Base-by-base conservation (phyloP, 2,329 filamentous ascomycete species). In the Beauveria rudraprayagi region DNA sequence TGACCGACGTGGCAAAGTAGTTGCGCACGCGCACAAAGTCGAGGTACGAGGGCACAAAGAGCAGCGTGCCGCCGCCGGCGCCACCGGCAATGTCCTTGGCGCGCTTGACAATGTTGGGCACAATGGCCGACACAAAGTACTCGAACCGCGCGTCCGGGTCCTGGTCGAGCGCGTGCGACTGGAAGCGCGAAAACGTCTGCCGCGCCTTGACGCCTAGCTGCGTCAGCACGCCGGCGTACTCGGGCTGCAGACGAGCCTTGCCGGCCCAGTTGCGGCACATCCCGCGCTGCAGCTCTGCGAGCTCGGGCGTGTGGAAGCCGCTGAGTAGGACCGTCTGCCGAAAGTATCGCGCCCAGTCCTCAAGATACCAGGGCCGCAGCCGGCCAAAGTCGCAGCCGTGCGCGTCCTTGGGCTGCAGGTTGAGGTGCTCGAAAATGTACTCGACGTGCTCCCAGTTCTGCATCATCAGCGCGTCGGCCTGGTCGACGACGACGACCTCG, bases 361-460 rank as follows among this genome's bases (percentile, higher is more conserved):
- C 92, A n/a, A 97, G 82, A 71, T 97, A 97, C 91, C 91, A 97
- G 65, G 81, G 85, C 56, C 92, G 84, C 6, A 97, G 90, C 19
- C 94, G 89, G 66, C 88, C 90, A 72, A 97, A 96, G 77, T 99
- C 94, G 69, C 91, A 96, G 65, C 90, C 92, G 73, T 97, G 92
- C 1, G 91, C 84, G 67, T 96, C 90, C 69, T 88, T 91, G 43
- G 94, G 93, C 68, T 96, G 91, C 24, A 89, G 80, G 72, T 99
- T 99, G 64, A 99, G 83, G 72, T 96, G 91, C 64, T 91, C 86
- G 70, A 97, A 92, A 67, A 97, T 89, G 71, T 90, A 90, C 72
- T 95, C 90, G 63, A 97, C 84, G 71, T 99, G 93, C 69, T 97
- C 92, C 92, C 93, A 97, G 72, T 96, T 97, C 73, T 99, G 94